Evolutionary conservation across 495 filamentous ascomycete species (phyloP), one percentile per base, ranked within the genome.

Genomic region (Hyaloscypha finlandica): DNA sequence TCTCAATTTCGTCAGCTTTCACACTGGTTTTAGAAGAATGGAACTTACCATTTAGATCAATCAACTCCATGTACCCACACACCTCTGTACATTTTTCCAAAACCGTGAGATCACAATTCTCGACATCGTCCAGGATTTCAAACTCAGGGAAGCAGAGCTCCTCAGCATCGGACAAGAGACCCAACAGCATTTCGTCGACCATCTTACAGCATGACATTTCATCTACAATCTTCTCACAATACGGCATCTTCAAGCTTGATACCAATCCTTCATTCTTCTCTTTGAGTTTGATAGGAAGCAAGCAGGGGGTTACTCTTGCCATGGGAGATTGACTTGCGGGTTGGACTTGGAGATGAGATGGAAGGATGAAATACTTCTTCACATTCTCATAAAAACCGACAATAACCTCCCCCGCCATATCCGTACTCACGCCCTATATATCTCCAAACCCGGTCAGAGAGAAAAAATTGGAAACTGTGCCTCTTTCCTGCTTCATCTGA

Each of bases 31-130:
- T 12, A 37, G 12, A 6, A 37, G 35, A 37, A 37, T 1, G 35
- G 35, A 12, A 48, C 29, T 39, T 61, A 61, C 59, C 59, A 48
- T 61, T 61, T 2, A 61, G 14, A 22, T 61, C 8, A 3, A 61
- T 42, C 59, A 61, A 20, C 59, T 61, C n/a, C 35, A 42, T 22
- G 16, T 61, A 61, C 48, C 19, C 45, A 25, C 59, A 45, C 12
- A 2, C 37, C 6, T 61, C 59, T 1, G 9, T 33, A n/a, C 35
- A 45, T 20, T 61, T 11, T 16, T 22, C 35, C 12, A 12, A 4
- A 35, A 2, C n/a, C 59, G 29, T 45, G n/a, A 42, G 20, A 4
- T 25, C 4, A 6, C 4, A 48, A 4, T 4, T 19, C 6, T 48
- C 42, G 42, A 25, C 1, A 25, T 45, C 35, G 19, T 39, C 59